phyloP scores from a whole-genome alignment of 768 basidiomycete genomes.

The Phylloporus scabripes region DNA sequence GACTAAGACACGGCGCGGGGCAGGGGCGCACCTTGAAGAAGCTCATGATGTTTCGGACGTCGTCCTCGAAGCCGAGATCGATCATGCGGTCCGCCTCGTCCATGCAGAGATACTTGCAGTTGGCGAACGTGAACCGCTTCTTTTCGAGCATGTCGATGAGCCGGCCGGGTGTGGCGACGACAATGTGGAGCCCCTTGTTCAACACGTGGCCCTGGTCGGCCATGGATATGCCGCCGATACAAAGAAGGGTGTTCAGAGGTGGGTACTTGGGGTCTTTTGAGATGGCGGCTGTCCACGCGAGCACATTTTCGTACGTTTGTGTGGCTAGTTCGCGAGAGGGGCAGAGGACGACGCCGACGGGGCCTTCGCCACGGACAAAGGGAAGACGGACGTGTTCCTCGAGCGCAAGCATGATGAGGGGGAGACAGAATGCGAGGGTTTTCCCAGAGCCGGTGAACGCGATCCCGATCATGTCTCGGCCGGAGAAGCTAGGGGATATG shows the following conservation, averaged over 20 bases:
- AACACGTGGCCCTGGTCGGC: constrained; percentile 92
- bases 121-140: constrained; percentile 84
- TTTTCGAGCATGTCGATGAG: constrained; percentile 99
- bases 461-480: constrained; percentile 97
- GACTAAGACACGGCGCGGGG: neutral
- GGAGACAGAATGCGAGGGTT: constrained; percentile 97
- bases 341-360: constrained; percentile 93
- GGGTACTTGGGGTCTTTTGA: constrained; percentile 81
- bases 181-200: constrained; percentile 88
- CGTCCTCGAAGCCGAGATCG: constrained; percentile 97
- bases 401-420: constrained; percentile 91
- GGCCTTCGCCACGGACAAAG: constrained; percentile 90
- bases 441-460: constrained; percentile 99
- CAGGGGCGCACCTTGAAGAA: constrained; percentile 75
- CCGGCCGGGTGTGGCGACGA: constrained; percentile 94
- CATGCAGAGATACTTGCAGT: constrained; percentile 96
- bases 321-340: constrained; percentile 95
- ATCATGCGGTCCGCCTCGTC: constrained; percentile 99
- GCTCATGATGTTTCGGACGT: constrained; percentile 98
- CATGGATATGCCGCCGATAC: constrained; percentile 98
- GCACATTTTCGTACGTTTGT: constrained; percentile 94
- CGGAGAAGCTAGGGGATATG: constrained; percentile 62
- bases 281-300: constrained; percentile 79
- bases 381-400: constrained; percentile 92
- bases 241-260: constrained; percentile 79